A percentile compares a stretch with the other conserved stretches of the same genome.
phyloP scores from a whole-genome alignment of 768 basidiomycete genomes.

The Dentipellis sp. region DNA sequence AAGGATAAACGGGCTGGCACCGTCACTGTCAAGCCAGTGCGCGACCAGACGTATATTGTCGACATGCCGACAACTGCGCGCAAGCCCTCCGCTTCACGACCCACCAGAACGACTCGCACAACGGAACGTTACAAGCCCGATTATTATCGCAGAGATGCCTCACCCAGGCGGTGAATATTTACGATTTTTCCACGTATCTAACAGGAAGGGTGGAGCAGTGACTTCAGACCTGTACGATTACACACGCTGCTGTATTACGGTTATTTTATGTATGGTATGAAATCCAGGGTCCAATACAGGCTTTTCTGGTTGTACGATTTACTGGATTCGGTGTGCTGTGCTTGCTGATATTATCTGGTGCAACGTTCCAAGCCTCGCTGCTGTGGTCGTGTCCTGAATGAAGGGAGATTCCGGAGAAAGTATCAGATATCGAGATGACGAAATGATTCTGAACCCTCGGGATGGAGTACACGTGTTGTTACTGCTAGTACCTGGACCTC shows the following conservation, averaged over 20 bases:
- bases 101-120: slow-evolving; percentile 2
- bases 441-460: too few relatives aligned
- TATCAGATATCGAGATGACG: too few relatives aligned
- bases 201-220: background rate
- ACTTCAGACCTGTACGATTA: background rate
- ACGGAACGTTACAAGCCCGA: slow-evolving; percentile 18
- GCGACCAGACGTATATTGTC: slow-evolving; percentile 10
- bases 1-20: slow-evolving; percentile 3
- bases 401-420: too few relatives aligned
- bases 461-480: too few relatives aligned
- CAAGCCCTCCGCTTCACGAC: background rate
- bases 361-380: too few relatives aligned
- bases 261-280: too few relatives aligned
- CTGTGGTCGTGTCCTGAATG: too few relatives aligned
- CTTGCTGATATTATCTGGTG: too few relatives aligned
- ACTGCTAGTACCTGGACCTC: background rate
- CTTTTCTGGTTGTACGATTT: too few relatives aligned
- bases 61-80: background rate
- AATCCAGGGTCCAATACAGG: too few relatives aligned
- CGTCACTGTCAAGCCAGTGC: slow-evolving; percentile 1
- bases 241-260: background rate
- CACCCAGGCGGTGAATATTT: slow-evolving; percentile 20
- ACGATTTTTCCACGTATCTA: background rate
- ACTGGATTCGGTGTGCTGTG: too few relatives aligned
- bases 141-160: slow-evolving; percentile 25